Conservation (phyloP, 78 protist genomes). For the Dictyostelium purpureum region DNA sequence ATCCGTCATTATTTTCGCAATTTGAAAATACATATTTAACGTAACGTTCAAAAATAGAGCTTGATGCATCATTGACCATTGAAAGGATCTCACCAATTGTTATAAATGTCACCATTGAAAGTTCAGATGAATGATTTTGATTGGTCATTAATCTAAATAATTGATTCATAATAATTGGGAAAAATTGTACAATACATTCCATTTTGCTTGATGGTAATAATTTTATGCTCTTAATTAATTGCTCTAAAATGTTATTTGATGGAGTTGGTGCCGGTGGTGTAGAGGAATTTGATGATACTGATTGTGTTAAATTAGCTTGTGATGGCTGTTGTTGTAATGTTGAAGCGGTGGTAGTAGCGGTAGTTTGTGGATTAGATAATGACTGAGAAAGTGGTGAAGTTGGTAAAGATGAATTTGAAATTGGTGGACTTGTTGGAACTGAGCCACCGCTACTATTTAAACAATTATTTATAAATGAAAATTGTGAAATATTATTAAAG, state of each 20-base stretch:
- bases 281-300: background rate
- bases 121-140: slow-evolving; percentile 1
- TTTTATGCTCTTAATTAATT: slow-evolving; percentile 21
- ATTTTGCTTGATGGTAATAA: background rate
- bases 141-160: slow-evolving; percentile 60
- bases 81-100: slow-evolving; percentile 43
- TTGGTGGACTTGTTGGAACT: background rate
- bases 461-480: slow-evolving; percentile 1
- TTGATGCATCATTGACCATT: slow-evolving; percentile 30
- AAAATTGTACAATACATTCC: slow-evolving; percentile 53
- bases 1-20: background rate
- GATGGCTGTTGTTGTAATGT: background rate
- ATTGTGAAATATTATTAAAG: slow-evolving; percentile 17
- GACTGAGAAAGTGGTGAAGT: background rate
- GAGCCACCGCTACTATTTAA: background rate
- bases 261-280: background rate
- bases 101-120: slow-evolving; percentile 35
- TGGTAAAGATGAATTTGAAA: background rate
- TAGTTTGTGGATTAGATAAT: background rate
- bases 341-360: background rate
- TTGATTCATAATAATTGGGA: slow-evolving; percentile 66
- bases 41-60: background rate
- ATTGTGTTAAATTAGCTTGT: background rate
- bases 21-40: slow-evolving; percentile 54
- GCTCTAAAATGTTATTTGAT: background rate